Evolutionary conservation across 441 rosid species (phyloP), one percentile per base, ranked within the genome.

Genomic region (Gossypium trilobum): DNA sequence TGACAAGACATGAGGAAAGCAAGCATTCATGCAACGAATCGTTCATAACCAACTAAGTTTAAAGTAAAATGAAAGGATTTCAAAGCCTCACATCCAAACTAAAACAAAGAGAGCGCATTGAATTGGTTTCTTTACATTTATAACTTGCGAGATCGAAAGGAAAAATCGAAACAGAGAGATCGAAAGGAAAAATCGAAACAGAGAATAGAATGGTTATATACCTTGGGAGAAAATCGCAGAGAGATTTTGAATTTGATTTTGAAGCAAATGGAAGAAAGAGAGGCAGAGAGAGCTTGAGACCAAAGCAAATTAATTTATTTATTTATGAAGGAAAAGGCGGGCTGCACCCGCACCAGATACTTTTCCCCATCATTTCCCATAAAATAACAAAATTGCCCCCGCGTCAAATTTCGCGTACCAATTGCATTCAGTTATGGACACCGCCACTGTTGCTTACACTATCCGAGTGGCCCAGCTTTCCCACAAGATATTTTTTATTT

Each of bases 191-290:
- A 63, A 59, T 59, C 13, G 51, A 13, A 48, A 62, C 9, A 9
- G 29, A 19, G 48, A 57, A 58, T 14, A 6, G 23, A 61, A 52
- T 6, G 51, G 75, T 36, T 71, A 20, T 77, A 33, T 78, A 85
- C 80, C 84, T 76, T 56, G 39, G 81, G 73, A 73, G 71, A 71
- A 16, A 31, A 50, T 61, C 72, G 17, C 64, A 39, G 80, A 78
- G 78, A 64, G 60, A 22, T 19, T 44, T 4, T 68, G 42, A 27
- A 11, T 59, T 59, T 27, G 64, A 56, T 13, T 23, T 66, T 66
- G 57, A 68, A 68, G 46, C 25, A 68, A 50, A 25, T 62, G 14
- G 14, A 19, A 57, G 69, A 57, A 78, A 51, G 50, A 25, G 68
- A 39, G 70, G 10, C 31, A 56, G 51, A 44, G 56, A 23, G 33